Base-by-base conservation (phyloP, 1,284 basidiomycete species). In the Anthracocystis panici-leucophaei region DNA sequence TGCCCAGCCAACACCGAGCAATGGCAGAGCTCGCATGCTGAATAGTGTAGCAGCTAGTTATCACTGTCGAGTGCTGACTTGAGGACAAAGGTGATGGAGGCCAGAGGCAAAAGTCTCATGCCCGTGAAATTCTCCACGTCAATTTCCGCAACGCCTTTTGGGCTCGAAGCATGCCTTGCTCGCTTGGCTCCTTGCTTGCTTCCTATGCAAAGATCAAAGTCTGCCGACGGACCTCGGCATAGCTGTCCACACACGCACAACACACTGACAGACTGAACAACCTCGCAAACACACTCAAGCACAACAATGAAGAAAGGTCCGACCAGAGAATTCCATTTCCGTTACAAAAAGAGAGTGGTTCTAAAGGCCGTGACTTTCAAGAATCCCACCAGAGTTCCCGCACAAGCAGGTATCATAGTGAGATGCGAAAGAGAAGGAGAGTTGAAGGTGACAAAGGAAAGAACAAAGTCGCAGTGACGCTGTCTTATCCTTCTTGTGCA, bases 11-110 rank as follows among this genome's bases (percentile, higher is more conserved):
- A 27, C 27, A 51, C 54, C 41, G 25, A 71, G 55, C 58, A 65
- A n/a, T 14, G 62, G 55, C 12, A 61, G 29, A n/a, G 63, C 58
- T 23, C 58, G 48, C 68, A 71, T 71, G 18, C 20, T 69, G 18
- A 40, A n/a, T 27, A 8, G 16, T 38, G 20, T 25, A 20, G 45
- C 41, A 46, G 54, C n/a, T 9, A 33, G 23, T 4, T 12, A 40
- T 25, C 5, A 41, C 12, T 5, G 20, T 11, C 23, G n/a, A 41
- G 23, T 12, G 38, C 18, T 50, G 5, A n/a, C 25, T 7, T 20
- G 27, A 25, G 12, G 31, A 18, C 8, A 40, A 2, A 14, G 20
- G 29, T 48, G 38, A 42, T n/a, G 59, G 40, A 62, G 65, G 65
- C 38, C 65, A 31, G 54, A 68, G 65, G n/a, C n/a, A n/a, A n/a